A percentile compares a stretch with the other conserved stretches of the same genome.
Evolutionary conservation across 495 filamentous ascomycete genomes (phyloP).

Genomic region (Trichoderma virens): DNA sequence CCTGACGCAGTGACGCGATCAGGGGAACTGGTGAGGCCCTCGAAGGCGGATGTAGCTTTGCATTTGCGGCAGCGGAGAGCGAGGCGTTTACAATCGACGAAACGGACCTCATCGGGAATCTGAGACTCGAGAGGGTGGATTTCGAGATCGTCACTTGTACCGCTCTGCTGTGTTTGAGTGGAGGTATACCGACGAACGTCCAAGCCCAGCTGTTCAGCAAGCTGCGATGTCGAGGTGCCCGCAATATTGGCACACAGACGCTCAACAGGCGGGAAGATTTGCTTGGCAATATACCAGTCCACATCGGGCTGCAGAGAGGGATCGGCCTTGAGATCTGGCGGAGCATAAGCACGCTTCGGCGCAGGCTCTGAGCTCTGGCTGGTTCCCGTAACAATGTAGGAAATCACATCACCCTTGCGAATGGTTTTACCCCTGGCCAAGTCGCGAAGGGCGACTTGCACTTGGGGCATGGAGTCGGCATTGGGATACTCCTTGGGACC

Average conservation of each 20-base stretch:
- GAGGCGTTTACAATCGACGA: slow-evolving; percentile 68
- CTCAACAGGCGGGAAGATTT: slow-evolving; percentile 97
- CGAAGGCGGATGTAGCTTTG: slow-evolving; percentile 61
- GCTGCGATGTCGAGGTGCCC: slow-evolving; percentile 77
- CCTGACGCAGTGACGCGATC: slow-evolving; percentile 62
- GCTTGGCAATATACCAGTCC: slow-evolving; percentile 96
- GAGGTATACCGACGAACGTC: slow-evolving; percentile 79
- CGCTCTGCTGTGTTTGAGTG: slow-evolving; percentile 42
- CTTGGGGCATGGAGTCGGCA: slow-evolving; percentile 89
- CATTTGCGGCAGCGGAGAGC: slow-evolving; percentile 74
- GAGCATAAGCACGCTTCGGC: slow-evolving; percentile 80
- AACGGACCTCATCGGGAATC: slow-evolving; percentile 79
- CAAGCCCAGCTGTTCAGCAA: slow-evolving; percentile 89
- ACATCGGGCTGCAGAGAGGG: slow-evolving; percentile 74
- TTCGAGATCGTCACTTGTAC: slow-evolving; percentile 49
- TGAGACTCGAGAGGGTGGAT: slow-evolving; percentile 89
- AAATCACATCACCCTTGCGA: slow-evolving; percentile 89
- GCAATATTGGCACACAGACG: slow-evolving; percentile 93
- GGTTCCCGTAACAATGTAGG: slow-evolving; percentile 84
- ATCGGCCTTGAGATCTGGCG: slow-evolving; percentile 69
- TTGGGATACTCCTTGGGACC: slow-evolving; percentile 88
- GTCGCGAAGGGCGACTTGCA: slow-evolving; percentile 86
- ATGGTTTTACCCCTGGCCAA: slow-evolving; percentile 79
- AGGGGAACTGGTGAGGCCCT: slow-evolving; percentile 55
- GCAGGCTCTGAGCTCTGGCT: slow-evolving; percentile 63